Evolutionary conservation across 495 filamentous ascomycete species (phyloP).

Genomic region (Ramalina intermedia): DNA sequence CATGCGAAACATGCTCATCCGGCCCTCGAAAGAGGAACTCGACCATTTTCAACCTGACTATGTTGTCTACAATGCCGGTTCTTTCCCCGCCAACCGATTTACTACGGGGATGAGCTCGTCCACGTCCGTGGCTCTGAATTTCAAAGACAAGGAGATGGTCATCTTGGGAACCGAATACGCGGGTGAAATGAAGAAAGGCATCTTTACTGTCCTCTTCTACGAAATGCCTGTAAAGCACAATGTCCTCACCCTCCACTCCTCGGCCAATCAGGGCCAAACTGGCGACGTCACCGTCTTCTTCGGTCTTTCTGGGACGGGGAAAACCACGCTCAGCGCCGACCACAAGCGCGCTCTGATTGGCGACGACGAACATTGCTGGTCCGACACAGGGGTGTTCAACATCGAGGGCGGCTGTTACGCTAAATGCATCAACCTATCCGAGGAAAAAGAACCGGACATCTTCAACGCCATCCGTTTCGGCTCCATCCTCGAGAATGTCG

Average conservation of each 20-base stretch:
- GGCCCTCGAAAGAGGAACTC: constrained; percentile 76
- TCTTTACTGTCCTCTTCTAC: constrained; percentile 99
- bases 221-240: constrained; percentile 99
- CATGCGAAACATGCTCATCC: constrained; percentile 99
- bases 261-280: constrained; percentile 75
- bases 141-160: constrained; percentile 89
- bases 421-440: constrained; percentile 95
- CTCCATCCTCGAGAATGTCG: constrained; percentile 94
- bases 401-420: constrained; percentile 97
- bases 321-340: constrained; percentile 95
- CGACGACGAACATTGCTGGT: constrained; percentile 99
- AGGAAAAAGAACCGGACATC: constrained; percentile 98
- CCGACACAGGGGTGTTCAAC: constrained; percentile 93
- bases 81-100: constrained; percentile 96
- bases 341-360: constrained; percentile 92
- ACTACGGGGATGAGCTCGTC: constrained; percentile 96
- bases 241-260: constrained; percentile 91
- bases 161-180: constrained; percentile 98
- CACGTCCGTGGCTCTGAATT: constrained; percentile 77
- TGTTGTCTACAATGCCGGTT: constrained; percentile 98
- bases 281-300: constrained; percentile 98
- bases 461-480: constrained; percentile 93
- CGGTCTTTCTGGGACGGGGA: constrained; percentile 94
- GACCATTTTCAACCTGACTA: constrained; percentile 97
- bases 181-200: constrained; percentile 99